A percentile compares a stretch with the other conserved stretches of the same genome.
Evolutionary conservation across 1,284 basidiomycete species (phyloP).

Genomic region (Pseudozyma flocculosa): DNA sequence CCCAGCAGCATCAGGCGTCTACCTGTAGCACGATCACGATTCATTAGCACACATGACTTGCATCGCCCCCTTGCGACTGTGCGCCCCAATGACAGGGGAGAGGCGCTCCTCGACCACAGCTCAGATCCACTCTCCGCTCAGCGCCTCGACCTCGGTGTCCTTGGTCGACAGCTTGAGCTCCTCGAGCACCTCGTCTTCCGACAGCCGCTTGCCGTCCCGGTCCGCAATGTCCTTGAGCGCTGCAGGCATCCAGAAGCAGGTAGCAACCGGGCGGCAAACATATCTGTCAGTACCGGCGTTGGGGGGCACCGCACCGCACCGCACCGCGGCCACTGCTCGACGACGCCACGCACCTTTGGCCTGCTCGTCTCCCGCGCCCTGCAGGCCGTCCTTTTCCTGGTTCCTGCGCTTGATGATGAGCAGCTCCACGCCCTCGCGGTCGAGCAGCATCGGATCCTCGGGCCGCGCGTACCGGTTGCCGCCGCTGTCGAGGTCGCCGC

Average conservation of each 20-base stretch:
- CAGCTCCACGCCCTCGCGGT: conserved; percentile 41
- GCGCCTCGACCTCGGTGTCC: conserved; percentile 19
- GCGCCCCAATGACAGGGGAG: no score
- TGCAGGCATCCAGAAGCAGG: no score
- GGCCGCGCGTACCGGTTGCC: conserved; percentile 41
- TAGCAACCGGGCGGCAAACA: no score
- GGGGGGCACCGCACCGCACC: no score
- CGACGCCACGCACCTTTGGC: conserved; percentile 12
- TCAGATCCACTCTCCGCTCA: conserved; percentile 44
- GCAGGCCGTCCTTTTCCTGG: conserved; percentile 27
- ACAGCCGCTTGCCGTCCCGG: conserved; percentile 7
- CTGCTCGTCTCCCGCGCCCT: conserved; percentile 36
- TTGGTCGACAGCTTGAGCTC: conserved; percentile 27
- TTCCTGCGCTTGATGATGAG: conserved; percentile 33
- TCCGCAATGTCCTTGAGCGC: conserved; percentile 2
- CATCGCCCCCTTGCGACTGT: no score
- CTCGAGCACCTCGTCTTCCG: conserved; percentile 24
- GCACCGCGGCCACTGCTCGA: no score
- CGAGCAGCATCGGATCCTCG: conserved; percentile 28
- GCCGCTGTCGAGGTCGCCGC: conserved; percentile 29
- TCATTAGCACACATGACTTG: no score
- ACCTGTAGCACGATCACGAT: no score
- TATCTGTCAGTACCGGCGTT: no score
- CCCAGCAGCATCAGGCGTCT: no score
- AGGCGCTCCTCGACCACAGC: no score